Conservation (phyloP, 1,284 basidiomycete genomes). For the Microbotryomycetes sp. region DNA sequence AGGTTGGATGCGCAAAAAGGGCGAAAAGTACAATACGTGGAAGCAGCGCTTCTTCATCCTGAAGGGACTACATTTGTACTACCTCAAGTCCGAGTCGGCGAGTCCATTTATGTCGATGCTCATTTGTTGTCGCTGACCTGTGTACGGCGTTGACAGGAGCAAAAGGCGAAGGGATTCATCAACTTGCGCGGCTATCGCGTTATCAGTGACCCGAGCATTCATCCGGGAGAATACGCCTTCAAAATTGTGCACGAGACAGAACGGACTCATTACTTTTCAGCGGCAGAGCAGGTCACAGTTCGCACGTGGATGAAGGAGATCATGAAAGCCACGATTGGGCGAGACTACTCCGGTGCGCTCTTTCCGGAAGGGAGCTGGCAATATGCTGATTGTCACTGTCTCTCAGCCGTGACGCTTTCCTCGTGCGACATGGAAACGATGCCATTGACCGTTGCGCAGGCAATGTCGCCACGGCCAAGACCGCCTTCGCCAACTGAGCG, state of each 20-base stretch:
- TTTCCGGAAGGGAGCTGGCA: background rate
- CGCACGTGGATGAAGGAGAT: conserved; percentile 99
- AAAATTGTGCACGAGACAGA: conserved; percentile 82
- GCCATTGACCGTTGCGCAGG: conserved; percentile 84
- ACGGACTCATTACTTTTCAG: conserved; percentile 84
- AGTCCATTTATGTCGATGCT: conserved; percentile 38
- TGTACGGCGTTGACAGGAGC: conserved; percentile 55
- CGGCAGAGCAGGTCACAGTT: conserved; percentile 71
- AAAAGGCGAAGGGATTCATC: conserved; percentile 90
- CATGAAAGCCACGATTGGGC: conserved; percentile 95
- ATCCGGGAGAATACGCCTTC: conserved; percentile 92
- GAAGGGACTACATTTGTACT: conserved; percentile 84
- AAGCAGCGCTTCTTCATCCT: conserved; percentile 89
- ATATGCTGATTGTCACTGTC: background rate
- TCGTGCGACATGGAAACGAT: conserved; percentile 97
- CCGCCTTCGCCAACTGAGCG: conserved; percentile 86
- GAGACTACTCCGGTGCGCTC: conserved; percentile 78
- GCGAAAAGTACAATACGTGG: conserved; percentile 89
- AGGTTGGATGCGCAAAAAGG: conserved; percentile 95
- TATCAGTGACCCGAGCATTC: conserved; percentile 81
- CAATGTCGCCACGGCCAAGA: conserved; percentile 88
- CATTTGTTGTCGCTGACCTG: background rate
- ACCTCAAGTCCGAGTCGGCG: conserved; percentile 65
- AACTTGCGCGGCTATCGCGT: conserved; percentile 89
- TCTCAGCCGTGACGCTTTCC: conserved; percentile 79